A percentile compares a stretch with the other conserved stretches of the same genome.
These are phyloP conservation scores for Wallacemonas sp. DNA, from an alignment of 208 protist genomes.

Conservation along the genomic window DNA sequence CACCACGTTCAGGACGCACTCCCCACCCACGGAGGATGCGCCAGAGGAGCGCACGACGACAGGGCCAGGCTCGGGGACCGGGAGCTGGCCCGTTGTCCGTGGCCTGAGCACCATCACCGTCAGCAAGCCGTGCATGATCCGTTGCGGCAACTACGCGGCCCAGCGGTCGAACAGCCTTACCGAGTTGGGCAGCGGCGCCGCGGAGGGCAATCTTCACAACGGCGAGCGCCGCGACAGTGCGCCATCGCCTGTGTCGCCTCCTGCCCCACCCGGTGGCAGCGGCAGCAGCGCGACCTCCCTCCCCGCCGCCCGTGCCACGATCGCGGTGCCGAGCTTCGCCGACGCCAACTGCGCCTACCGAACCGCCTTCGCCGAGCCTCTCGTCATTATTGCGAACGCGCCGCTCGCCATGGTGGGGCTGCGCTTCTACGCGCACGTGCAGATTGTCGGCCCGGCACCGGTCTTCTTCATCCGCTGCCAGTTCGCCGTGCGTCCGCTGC, in stretches of 20 bases:
- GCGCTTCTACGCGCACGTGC: conserved; percentile 44
- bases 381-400: conserved; percentile 48
- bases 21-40: background rate
- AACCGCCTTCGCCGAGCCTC: conserved; percentile 27
- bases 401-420: conserved; percentile 47
- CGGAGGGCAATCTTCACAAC: too few relatives aligned
- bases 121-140: conserved; percentile 7
- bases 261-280: too few relatives aligned
- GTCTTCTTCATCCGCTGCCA: conserved; percentile 63
- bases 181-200: background rate
- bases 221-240: too few relatives aligned
- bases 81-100: background rate
- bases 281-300: too few relatives aligned
- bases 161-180: background rate
- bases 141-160: conserved; percentile 5
- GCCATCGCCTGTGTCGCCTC: too few relatives aligned
- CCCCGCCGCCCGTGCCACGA: background rate
- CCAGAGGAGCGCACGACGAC: background rate
- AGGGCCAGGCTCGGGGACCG: background rate
- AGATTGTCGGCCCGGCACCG: conserved; percentile 39
- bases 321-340: background rate
- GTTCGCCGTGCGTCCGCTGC: conserved; percentile 29
- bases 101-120: conserved; percentile 3
- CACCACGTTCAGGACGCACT: too few relatives aligned
- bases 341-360: background rate